Base-by-base conservation (phyloP, 176 grass and related monocot species). In the Oropetium thomaeum region DNA sequence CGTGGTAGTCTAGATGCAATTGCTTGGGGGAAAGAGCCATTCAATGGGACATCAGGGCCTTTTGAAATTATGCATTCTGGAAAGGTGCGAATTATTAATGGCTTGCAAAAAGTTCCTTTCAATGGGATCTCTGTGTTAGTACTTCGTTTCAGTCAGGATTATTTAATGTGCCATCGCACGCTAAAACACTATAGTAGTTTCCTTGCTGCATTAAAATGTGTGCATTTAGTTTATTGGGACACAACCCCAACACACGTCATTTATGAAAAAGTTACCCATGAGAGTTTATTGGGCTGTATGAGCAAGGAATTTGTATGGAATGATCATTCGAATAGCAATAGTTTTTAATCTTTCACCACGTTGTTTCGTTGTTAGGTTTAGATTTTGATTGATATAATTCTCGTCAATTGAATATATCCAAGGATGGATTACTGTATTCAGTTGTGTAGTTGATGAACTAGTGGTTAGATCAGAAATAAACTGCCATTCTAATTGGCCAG, bases 1-100 rank as follows among this genome's bases (percentile, higher is more conserved):
- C 35, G 17, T 83, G 95, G 95, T 66, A 87, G 81, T 64, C 74
- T 98, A 43, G 95, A 98, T 79, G 86, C 91, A 57, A 29, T 94
- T 49, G 78, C 86, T 65, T 98, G 91, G 95, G 95, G 95, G 26
- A 98, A 98, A 82, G 91, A 98, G 54, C 85, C 88, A 53, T 86
- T 77, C 28, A 51, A 69, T 72, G 91, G 95, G 37, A 91, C 95
- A 2, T 90, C 88, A 19, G 95, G 95, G 40, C 74, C 84, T 85
- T 98, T 98, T 74, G 82, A 92, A 75, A 86, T 93, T 47, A 71
- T 87, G 34, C 82, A 88, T 71, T 84, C 79, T 12, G 86, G 86
- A 35, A 96, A 96, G 85, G 92, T 92, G 27, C 42, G 60, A 75
- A 69, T n/a, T 49, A 25, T 33, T 75, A 74, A 33, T 57, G 5